Evolutionary conservation across 805 yeast species (phyloP).

Genomic region (Spathaspora hagerdaliae): DNA sequence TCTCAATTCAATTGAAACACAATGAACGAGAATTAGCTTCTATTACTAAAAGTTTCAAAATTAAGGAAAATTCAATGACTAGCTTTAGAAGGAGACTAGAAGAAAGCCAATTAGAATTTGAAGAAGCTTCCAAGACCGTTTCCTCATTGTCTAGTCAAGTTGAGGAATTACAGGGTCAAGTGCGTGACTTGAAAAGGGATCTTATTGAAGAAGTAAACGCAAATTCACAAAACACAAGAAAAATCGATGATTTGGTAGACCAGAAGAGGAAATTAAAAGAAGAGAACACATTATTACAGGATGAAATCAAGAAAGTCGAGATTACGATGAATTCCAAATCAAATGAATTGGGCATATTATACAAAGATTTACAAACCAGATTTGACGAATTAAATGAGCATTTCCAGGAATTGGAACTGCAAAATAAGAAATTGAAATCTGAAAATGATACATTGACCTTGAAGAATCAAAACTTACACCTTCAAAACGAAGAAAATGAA

Average conservation of each 20-base stretch:
- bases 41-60: constrained; percentile 18
- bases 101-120: constrained; percentile 1
- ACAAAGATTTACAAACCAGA: neutral
- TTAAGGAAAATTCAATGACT: constrained; percentile 10
- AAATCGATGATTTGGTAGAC: constrained; percentile 7
- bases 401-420: neutral
- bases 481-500: constrained; percentile 6
- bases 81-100: constrained; percentile 2
- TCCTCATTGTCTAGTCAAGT: constrained; percentile 5
- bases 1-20: constrained; percentile 21
- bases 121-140: constrained; percentile 4
- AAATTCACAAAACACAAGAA: constrained; percentile 1
- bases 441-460: constrained; percentile 10
- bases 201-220: constrained; percentile 3
- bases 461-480: constrained; percentile 5
- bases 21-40: constrained; percentile 25
- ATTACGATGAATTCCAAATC: neutral
- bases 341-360: neutral
- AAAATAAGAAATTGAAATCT: constrained; percentile 9
- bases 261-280: constrained; percentile 8
- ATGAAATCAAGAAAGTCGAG: neutral
- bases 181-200: constrained; percentile 6
- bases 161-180: constrained; percentile 1
- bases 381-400: neutral
- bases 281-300: constrained; percentile 1